Conservation (phyloP, 176 grass and related monocot species). For the Tillandsia leiboldiana region DNA sequence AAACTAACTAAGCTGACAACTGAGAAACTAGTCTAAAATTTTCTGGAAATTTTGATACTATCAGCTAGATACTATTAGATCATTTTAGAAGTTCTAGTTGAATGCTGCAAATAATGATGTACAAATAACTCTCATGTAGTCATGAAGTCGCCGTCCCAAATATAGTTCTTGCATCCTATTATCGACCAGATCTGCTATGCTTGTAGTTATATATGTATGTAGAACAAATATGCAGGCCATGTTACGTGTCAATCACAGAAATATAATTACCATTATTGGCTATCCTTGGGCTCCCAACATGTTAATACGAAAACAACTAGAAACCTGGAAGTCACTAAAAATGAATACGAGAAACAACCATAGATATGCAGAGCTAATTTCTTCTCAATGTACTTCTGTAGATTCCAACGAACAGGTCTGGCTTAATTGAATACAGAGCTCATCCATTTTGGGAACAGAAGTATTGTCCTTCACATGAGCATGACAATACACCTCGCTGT, state of each 20-base stretch:
- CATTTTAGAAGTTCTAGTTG: too few relatives aligned
- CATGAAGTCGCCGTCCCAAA: too few relatives aligned
- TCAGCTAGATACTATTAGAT: too few relatives aligned
- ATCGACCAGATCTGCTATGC: too few relatives aligned
- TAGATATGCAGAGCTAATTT: conserved; percentile 10
- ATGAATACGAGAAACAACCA: background rate
- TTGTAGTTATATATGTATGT: too few relatives aligned
- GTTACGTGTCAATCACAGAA: background rate
- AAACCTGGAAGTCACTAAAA: background rate
- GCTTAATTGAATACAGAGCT: conserved; percentile 72
- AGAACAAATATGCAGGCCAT: too few relatives aligned
- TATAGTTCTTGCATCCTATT: too few relatives aligned
- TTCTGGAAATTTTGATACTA: too few relatives aligned
- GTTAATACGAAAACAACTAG: background rate
- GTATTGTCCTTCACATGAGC: conserved; percentile 77
- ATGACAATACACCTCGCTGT: conserved; percentile 54
- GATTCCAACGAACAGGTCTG: conserved; percentile 68
- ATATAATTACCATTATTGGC: background rate
- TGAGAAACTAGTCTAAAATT: too few relatives aligned
- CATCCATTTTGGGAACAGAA: conserved; percentile 93
- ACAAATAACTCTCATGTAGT: too few relatives aligned
- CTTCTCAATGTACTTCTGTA: conserved; percentile 22
- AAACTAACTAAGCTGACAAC: too few relatives aligned
- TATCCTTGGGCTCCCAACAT: background rate
- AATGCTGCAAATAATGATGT: too few relatives aligned